Evolutionary conservation across 352 stramenopile species (phyloP).

Genomic region (Globisporangium nunn): DNA sequence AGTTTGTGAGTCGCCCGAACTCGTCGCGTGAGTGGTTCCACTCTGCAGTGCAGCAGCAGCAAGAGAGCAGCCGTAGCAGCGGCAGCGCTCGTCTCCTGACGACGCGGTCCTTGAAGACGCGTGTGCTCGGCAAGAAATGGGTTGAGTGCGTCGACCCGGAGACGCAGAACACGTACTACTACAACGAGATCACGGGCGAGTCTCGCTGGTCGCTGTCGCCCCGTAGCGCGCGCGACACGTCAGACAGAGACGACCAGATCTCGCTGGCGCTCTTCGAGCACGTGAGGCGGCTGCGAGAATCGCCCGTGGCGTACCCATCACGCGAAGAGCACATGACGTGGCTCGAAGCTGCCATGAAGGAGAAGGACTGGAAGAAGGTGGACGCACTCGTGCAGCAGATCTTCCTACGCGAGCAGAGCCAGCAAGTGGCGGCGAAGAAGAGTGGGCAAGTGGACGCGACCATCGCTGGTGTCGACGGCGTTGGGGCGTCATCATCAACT

Average conservation of each 20-base stretch:
- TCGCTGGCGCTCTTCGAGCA: conserved; percentile 46
- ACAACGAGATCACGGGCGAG: conserved; percentile 87
- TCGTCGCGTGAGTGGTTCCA: conserved; percentile 66
- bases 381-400: conserved; percentile 73
- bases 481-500: neutral
- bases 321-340: conserved; percentile 59
- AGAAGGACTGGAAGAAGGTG: conserved; percentile 58
- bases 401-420: conserved; percentile 47
- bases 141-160: conserved; percentile 74
- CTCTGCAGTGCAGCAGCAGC: conserved; percentile 12
- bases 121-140: conserved; percentile 68
- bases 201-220: conserved; percentile 79
- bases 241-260: conserved; percentile 47
- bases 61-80: neutral
- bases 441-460: neutral
- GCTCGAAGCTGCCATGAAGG: conserved; percentile 54
- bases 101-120: conserved; percentile 25
- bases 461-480: neutral
- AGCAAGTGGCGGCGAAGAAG: neutral
- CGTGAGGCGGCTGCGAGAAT: conserved; percentile 40
- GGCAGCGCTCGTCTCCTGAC: conserved; percentile 18
- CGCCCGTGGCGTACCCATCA: conserved; percentile 38
- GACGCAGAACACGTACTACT: conserved; percentile 86
- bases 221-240: conserved; percentile 47
- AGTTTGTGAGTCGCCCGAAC: conserved; percentile 30